These are phyloP conservation scores for Dorcoceras hygrometricum DNA, from an alignment of 257 asterid species.

Conservation along the genomic window DNA sequence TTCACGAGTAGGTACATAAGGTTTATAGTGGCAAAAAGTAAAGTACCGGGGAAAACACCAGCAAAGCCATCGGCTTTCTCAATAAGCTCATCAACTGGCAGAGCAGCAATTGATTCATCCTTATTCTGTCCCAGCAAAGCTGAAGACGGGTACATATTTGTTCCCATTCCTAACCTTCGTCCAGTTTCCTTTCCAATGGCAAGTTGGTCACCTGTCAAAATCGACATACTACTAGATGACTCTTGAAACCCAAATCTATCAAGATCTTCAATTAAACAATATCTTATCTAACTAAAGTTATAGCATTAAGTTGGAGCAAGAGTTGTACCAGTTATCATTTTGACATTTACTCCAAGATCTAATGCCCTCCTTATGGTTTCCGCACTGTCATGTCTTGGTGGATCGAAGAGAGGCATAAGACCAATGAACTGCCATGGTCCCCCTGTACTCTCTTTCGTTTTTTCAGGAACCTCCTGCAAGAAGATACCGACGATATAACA, in stretches of 20 bases:
- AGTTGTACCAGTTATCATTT: constrained; percentile 80
- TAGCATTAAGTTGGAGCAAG: constrained; percentile 9
- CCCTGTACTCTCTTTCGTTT: constrained; percentile 75
- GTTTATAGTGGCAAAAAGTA: constrained; percentile 1
- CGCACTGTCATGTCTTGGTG: constrained; percentile 96
- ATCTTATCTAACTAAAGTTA: not conserved
- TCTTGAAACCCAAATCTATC: not conserved
- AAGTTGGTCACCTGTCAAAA: constrained; percentile 82
- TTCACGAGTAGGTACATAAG: not conserved
- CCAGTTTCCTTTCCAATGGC: constrained; percentile 99
- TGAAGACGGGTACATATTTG: constrained; percentile 97
- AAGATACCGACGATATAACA: constrained; percentile 9
- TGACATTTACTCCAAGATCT: constrained; percentile 87
- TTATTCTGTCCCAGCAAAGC: constrained; percentile 93
- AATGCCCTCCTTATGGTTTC: constrained; percentile 85
- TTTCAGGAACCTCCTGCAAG: constrained; percentile 83
- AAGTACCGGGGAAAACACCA: constrained; percentile 93
- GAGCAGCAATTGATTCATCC: constrained; percentile 88
- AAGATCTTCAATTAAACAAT: not conserved
- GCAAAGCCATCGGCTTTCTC: constrained; percentile 99
- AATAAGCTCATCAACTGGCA: constrained; percentile 93
- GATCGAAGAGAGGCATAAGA: constrained; percentile 93
- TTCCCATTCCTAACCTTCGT: constrained; percentile 96
- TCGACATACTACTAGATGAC: not conserved
- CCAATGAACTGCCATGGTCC: constrained; percentile 93